These are phyloP conservation scores for Allantophomopsis cytisporea DNA, from an alignment of 2,329 filamentous ascomycete species.

Conservation along the genomic window DNA sequence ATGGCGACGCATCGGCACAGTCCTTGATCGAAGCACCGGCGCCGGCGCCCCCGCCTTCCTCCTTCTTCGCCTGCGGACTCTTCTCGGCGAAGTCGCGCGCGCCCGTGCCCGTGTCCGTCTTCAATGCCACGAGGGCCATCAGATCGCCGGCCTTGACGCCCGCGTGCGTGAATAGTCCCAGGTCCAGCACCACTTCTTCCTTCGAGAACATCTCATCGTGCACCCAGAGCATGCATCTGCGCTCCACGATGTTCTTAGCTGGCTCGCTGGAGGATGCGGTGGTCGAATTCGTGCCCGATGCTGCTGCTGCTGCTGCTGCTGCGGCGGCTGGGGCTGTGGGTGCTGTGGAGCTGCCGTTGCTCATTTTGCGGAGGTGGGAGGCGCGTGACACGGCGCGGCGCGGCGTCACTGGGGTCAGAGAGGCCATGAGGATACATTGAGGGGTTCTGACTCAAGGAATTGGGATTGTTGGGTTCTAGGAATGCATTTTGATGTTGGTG, in stretches of 20 bases:
- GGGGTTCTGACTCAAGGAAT: too few relatives aligned
- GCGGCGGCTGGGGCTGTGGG: slow-evolving; percentile 8
- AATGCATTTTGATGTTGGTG: too few relatives aligned
- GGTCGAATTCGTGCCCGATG: slow-evolving; percentile 11
- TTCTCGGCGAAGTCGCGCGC: slow-evolving; percentile 29
- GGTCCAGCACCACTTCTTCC: slow-evolving; percentile 70
- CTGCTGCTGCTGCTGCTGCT: slow-evolving; percentile 5
- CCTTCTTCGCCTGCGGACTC: slow-evolving; percentile 1
- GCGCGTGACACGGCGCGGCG: slow-evolving; percentile 9
- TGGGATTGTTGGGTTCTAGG: too few relatives aligned
- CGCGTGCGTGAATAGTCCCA: slow-evolving; percentile 51
- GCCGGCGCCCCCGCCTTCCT: background rate
- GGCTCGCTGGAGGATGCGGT: slow-evolving; percentile 4
- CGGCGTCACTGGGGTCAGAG: slow-evolving; percentile 8
- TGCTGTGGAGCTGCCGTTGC: slow-evolving; percentile 13
- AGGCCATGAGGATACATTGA: slow-evolving; percentile 5
- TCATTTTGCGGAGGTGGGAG: slow-evolving; percentile 17
- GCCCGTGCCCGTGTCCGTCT: slow-evolving; percentile 29
- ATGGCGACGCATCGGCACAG: slow-evolving; percentile 2
- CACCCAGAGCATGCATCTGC: slow-evolving; percentile 18
- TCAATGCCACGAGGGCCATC: slow-evolving; percentile 57
- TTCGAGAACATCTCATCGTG: slow-evolving; percentile 57
- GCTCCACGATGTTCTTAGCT: slow-evolving; percentile 11
- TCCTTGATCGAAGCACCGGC: slow-evolving; percentile 4
- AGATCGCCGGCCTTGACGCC: slow-evolving; percentile 53